phyloP scores from a whole-genome alignment of 1,284 basidiomycete genomes.

The Pseudozyma tsukubaensis region DNA sequence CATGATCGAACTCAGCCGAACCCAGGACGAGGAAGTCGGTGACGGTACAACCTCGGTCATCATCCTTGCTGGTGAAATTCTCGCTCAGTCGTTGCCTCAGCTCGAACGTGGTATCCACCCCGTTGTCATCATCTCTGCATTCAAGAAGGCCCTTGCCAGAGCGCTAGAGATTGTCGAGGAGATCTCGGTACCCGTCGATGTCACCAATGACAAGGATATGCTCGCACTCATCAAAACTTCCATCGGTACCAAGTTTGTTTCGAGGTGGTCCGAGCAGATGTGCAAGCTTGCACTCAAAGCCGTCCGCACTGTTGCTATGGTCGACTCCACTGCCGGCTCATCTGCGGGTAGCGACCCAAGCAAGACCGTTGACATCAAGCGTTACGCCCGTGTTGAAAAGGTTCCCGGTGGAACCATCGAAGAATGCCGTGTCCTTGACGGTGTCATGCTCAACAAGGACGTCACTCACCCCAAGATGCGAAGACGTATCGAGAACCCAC shows the following conservation, averaged over 20 bases:
- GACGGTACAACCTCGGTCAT: constrained; percentile 98
- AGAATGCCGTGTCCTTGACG: constrained; percentile 84
- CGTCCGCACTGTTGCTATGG: constrained; percentile 81
- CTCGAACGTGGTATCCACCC: constrained; percentile 97
- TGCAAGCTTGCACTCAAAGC: constrained; percentile 92
- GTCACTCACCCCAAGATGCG: constrained; percentile 98
- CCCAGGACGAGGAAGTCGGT: constrained; percentile 98
- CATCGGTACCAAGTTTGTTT: constrained; percentile 98
- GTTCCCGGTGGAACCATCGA: constrained; percentile 97
- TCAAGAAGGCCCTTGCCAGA: constrained; percentile 92
- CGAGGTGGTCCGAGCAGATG: constrained; percentile 97
- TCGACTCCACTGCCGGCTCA: constrained; percentile 67
- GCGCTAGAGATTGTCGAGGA: constrained; percentile 87
- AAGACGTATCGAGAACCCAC: constrained; percentile 86
- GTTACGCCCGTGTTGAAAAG: constrained; percentile 97
- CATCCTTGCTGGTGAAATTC: constrained; percentile 96
- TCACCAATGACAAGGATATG: constrained; percentile 89
- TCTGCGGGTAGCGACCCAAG: constrained; percentile 23
- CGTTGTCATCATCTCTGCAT: constrained; percentile 97
- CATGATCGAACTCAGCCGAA: constrained; percentile 97
- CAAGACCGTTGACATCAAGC: constrained; percentile 91
- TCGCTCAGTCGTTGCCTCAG: constrained; percentile 91
- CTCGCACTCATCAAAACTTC: constrained; percentile 96
- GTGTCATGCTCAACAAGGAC: constrained; percentile 99
- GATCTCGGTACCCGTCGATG: constrained; percentile 91